Evolutionary conservation across 1,284 basidiomycete genomes (phyloP), one percentile per base, ranked within the genome.

Genomic region (Cryptococcus wingfieldii): DNA sequence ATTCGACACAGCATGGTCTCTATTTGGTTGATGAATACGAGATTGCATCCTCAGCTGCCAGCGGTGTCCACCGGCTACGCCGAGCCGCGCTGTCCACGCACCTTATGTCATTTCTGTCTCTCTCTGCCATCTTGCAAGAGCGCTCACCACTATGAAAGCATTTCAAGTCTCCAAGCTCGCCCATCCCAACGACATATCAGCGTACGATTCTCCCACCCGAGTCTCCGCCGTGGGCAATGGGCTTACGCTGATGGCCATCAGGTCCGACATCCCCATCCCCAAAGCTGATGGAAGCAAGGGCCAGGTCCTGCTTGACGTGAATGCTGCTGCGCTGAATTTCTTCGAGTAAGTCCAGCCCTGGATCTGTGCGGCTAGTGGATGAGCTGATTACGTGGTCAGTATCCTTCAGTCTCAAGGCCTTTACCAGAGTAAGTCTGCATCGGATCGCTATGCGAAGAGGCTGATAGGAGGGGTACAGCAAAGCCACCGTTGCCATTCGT

Each of bases 341-440:
- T 73, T 74, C 58, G 71, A 75, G 70, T 72, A 47, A 56, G 70
- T 63, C 10, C 18, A n/a, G 27, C 31, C 28, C 19, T 12, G 9
- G 13, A 3, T 13, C 18, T 47, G 28, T 61, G 85, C 81, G 1
- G 77, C 89, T 54, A 90, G 91, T 76, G 12, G 38, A 16, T n/a
- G 9, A 37, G 42, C 41, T 46, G 43, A 42, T 18, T 8, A 19
- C 25, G 46, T 54, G 31, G 9, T 12, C 54, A 74, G 76, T 59
- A 90, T 90, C 62, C 78, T 93, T 25, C 89, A 91, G 79, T 79
- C 86, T 1, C 88, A 92, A 77, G 91, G 91, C 51, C 91, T 88
- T 80, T 88, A 94, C 71, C 91, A 96, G 73, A 78, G 78, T 77
- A 45, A 53, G 72, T 65, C 42, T 14, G 6, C 31, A 8, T 28